Evolutionary conservation across 148 eudicot genomes (phyloP).

Genomic region (Amaranthus hypochondriacus): DNA sequence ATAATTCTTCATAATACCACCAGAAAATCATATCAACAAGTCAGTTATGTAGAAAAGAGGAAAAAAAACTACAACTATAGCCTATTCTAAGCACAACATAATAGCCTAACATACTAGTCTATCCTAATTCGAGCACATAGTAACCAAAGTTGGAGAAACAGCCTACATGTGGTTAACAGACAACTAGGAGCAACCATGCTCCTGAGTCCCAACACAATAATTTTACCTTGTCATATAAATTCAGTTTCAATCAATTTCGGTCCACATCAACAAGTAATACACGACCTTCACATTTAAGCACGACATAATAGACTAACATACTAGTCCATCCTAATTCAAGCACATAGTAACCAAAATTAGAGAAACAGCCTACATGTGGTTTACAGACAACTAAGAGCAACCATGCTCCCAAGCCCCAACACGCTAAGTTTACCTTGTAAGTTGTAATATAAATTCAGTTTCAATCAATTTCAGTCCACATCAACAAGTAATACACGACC

Average conservation of each 20-base stretch:
- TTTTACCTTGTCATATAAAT: background rate
- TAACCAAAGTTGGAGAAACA: background rate
- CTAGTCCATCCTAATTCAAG: background rate
- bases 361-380: background rate
- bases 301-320: background rate
- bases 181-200: background rate
- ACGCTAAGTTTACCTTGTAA: background rate
- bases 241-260: background rate
- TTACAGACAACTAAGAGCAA: background rate
- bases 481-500: background rate
- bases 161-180: background rate
- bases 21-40: too few relatives aligned
- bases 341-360: background rate
- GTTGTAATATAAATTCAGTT: background rate
- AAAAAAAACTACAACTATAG: background rate
- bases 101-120: conserved; percentile 4
- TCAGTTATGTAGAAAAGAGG: too few relatives aligned
- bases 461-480: background rate
- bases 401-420: background rate
- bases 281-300: background rate
- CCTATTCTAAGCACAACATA: background rate
- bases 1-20: too few relatives aligned
- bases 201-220: background rate
- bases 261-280: background rate
- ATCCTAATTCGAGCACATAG: background rate